Evolutionary conservation across 2,329 filamentous ascomycete genomes (phyloP).

Genomic region (Raffaelea albimanens): DNA sequence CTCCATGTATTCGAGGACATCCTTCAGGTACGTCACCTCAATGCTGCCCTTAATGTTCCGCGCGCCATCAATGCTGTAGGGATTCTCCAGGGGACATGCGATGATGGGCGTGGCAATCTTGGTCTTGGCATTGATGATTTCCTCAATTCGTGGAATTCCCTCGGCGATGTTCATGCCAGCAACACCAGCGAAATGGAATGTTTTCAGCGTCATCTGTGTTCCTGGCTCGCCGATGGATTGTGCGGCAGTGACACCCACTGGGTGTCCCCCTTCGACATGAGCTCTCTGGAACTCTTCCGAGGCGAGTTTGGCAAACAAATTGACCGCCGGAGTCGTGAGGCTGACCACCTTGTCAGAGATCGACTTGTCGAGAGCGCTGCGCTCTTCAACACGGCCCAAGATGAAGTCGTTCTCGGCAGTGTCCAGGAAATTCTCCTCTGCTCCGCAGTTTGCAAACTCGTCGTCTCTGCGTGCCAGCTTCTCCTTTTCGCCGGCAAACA

Average conservation of each 20-base stretch:
- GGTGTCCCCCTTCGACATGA: constrained; percentile 87
- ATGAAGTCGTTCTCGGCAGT: constrained; percentile 54
- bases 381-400: too few species aligned
- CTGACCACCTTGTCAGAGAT: constrained; percentile 57
- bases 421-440: constrained; percentile 64
- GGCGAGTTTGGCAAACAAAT: constrained; percentile 70
- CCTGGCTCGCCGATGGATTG: constrained; percentile 98
- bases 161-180: constrained; percentile 99
- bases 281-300: constrained; percentile 85
- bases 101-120: constrained; percentile 91
- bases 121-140: constrained; percentile 93
- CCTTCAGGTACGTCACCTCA: constrained; percentile 84
- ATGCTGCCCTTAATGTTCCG: constrained; percentile 86
- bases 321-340: constrained; percentile 64
- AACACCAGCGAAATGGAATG: constrained; percentile 99
- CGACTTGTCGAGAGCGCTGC: too few species aligned
- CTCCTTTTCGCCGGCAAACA: too few species aligned
- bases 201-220: constrained; percentile 98
- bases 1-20: constrained; percentile 72
- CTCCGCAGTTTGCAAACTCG: too few species aligned
- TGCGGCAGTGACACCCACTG: constrained; percentile 89
- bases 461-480: too few species aligned
- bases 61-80: constrained; percentile 66
- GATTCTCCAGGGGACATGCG: constrained; percentile 72
- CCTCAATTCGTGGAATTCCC: constrained; percentile 98